Evolutionary conservation across 139 green algal species (phyloP).

Genomic region (Microglena sp.): DNA sequence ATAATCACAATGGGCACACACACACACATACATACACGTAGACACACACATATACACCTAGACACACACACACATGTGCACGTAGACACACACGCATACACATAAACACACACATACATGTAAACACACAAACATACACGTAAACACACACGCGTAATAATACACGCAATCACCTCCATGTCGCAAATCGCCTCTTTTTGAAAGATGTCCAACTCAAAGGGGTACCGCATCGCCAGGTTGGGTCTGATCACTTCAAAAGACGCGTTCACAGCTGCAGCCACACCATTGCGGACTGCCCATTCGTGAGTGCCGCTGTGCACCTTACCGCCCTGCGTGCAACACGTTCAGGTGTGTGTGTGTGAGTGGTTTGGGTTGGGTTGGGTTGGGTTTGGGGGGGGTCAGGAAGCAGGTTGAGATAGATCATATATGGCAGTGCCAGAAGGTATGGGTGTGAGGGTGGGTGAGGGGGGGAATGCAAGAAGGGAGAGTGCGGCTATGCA

Average conservation of each 20-base stretch:
- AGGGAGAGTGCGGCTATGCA: too few relatives aligned
- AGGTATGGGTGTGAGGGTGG: too few relatives aligned
- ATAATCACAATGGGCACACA: conserved; percentile 88
- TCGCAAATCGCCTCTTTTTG: conserved; percentile 80
- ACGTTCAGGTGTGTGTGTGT: not conserved
- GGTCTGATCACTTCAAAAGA: not conserved
- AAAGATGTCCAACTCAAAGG: conserved; percentile 89
- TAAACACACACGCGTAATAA: too few relatives aligned
- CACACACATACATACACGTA: conserved; percentile 98
- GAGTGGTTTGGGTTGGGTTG: not conserved
- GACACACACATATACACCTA: conserved; percentile 82
- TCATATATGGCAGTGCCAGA: too few relatives aligned
- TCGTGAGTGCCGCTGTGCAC: not conserved
- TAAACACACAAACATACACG: not conserved
- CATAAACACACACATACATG: conserved; percentile 17
- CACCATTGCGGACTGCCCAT: not conserved
- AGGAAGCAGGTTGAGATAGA: too few relatives aligned
- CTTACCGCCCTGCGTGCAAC: not conserved
- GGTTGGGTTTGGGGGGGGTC: too few relatives aligned
- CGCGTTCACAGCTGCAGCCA: not conserved
- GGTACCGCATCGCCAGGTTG: conserved; percentile 43
- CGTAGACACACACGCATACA: conserved; percentile 26
- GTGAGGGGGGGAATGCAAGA: too few relatives aligned
- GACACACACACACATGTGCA: conserved; percentile 64
- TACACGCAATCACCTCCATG: too few relatives aligned